Evolutionary conservation across 371 early-diverging fungal genomes (phyloP), one percentile per base, ranked within the genome.

Genomic region (Rhizomucor pusillus): DNA sequence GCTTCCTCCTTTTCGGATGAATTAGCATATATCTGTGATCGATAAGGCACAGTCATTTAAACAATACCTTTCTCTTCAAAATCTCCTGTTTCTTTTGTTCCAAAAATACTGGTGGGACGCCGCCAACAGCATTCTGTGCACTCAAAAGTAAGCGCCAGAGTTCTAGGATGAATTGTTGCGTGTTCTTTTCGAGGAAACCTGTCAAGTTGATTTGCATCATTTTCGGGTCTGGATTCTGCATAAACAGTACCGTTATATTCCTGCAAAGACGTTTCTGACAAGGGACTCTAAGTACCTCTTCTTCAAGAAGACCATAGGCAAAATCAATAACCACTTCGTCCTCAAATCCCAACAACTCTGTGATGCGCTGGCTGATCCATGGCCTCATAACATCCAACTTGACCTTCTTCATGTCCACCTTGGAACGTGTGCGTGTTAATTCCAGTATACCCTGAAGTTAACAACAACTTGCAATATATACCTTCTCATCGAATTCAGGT

Each of bases 191-290:
- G 40, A 98, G 67, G 66, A 98, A 98, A 13, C 96, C 96, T 1
- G 94, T 93, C n/a, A 98, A 75, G 62, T 93, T 91, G 69, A 96
- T 92, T 71, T 98, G 98, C 82, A 96, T 89, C 36, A 77, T 62
- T 54, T 84, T 84, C 34, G 97, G 94, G 71, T 98, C 97, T 11
- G 88, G 84, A 9, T 73, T 71, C 86, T 18, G 43, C 19, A 24
- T 43, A 39, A 10, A 52, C 13, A 44, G 41, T 5, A 46, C 7
- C 50, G 16, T 18, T 12, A 2, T 7, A 29, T 29, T 29, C 7
- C 29, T n/a, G n/a, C n/a, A n/a, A n/a, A n/a, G n/a, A n/a, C n/a
- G n/a, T n/a, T n/a, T n/a, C n/a, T n/a, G n/a, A n/a, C n/a, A n/a
- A n/a, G n/a, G n/a, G n/a, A n/a, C n/a, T n/a, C n/a, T n/a, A n/a